Base-by-base conservation (phyloP, 2,329 filamentous ascomycete species). In the Davidsoniella neocaledoniae region DNA sequence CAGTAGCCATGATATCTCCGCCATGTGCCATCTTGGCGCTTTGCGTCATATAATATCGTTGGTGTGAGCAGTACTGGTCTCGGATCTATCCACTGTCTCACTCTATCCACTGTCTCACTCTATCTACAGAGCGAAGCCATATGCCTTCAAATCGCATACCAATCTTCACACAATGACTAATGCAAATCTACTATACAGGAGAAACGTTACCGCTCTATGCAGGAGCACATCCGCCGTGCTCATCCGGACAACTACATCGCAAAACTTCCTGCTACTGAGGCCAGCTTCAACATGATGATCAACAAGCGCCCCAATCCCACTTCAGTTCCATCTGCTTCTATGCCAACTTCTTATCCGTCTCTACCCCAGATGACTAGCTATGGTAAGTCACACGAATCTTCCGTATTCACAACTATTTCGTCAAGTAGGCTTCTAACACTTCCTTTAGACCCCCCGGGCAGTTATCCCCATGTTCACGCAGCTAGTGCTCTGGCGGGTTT, bases 241-340 rank as follows among this genome's bases (percentile, higher is more conserved):
- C 91, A 98, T 64, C 90, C 90, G 54, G 87, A 94, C 64, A 83
- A 95, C 65, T 96, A 96, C 69, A 94, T 98, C 59, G 81, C 91
- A 46, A 95, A 96, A 76, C 83, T 96, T 59, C 90, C 91, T 57
- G 91, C 91, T 45, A 98, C 90, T 58, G 90, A 95, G 66, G 90
- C 96, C 68, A 95, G 87, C 79, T 95, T 98, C 67, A 72, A 84
- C 61, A 73, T 94, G 64, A 96, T 96, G 91, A 86, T 96, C 65
- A 93, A 80, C 65, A 81, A 86, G 63, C 76, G 76, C 59, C 21
- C 33, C 4, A 40, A 49, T 8, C 46, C 43, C 8, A 48, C 39
- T 23, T 48, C 46, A 17, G 40, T 41, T 23, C 76, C 74, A 54
- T 55, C 57, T 48, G 60, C 63, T 45, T 60, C 61, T 54, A 60